Conservation (phyloP, 768 basidiomycete species). For the Roridomyces roridus region DNA sequence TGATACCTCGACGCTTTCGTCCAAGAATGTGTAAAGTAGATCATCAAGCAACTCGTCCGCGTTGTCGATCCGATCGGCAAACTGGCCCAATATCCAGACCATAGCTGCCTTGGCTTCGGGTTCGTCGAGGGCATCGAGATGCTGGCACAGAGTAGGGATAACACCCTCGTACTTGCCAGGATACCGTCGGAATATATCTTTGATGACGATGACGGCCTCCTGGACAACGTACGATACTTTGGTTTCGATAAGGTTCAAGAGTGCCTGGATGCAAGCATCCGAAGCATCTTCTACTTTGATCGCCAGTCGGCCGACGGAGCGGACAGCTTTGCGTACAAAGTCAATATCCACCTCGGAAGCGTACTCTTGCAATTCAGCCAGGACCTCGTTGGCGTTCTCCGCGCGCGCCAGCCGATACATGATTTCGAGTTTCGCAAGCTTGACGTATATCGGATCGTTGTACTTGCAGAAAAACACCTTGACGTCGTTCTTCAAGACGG, state of each 20-base stretch:
- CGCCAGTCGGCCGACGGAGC: constrained; percentile 96
- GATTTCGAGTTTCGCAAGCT: constrained; percentile 96
- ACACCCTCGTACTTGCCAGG: constrained; percentile 97
- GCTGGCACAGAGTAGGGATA: constrained; percentile 91
- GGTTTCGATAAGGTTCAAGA: constrained; percentile 88
- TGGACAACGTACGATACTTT: constrained; percentile 97
- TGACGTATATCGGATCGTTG: constrained; percentile 99
- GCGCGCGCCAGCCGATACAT: constrained; percentile 98
- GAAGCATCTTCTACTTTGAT: constrained; percentile 94
- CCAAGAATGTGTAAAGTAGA: constrained; percentile 84
- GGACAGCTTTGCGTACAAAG: constrained; percentile 96
- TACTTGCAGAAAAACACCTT: constrained; percentile 99
- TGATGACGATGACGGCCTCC: constrained; percentile 96
- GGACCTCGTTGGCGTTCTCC: constrained; percentile 90
- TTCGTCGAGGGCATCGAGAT: constrained; percentile 91
- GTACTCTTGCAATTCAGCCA: constrained; percentile 97
- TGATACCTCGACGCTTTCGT: constrained; percentile 90
- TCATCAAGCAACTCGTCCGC: constrained; percentile 96
- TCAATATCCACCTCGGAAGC: constrained; percentile 98
- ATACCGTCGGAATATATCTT: constrained; percentile 96
- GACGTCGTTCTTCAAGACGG: constrained; percentile 95
- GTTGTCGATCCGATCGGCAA: constrained; percentile 94
- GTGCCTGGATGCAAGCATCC: constrained; percentile 86
- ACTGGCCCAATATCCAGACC: constrained; percentile 98
- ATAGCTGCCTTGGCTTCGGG: constrained; percentile 97